These are phyloP conservation scores for Capsella bursapastoris DNA, from an alignment of 345 rosid genomes.

Conservation along the genomic window DNA sequence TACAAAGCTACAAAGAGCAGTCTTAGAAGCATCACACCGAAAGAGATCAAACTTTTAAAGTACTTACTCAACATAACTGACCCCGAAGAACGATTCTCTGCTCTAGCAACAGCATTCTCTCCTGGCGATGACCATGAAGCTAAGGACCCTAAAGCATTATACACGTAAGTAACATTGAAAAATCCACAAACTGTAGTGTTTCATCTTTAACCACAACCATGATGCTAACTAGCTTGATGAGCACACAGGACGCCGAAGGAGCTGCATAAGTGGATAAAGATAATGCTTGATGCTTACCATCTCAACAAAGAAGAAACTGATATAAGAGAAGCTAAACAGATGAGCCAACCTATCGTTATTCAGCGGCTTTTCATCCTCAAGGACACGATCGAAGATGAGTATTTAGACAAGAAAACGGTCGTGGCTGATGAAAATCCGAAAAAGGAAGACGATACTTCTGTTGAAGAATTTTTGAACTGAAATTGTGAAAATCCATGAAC, in stretches of 20 bases:
- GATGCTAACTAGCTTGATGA: conserved; percentile 1
- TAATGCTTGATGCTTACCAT: conserved; percentile 86
- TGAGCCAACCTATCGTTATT: conserved; percentile 87
- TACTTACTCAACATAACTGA: conserved; percentile 84
- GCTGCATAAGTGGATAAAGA: conserved; percentile 89
- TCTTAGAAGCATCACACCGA: conserved; percentile 85
- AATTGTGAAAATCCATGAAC: conserved; percentile 10
- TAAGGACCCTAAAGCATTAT: conserved; percentile 70
- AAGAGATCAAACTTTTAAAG: conserved; percentile 86
- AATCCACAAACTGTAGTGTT: conserved; percentile 1
- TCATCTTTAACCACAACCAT: conserved; percentile 1
- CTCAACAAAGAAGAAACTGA: conserved; percentile 81
- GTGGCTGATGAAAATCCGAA: conserved; percentile 22
- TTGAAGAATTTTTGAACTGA: conserved; percentile 48
- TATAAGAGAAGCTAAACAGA: conserved; percentile 78
- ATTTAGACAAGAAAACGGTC: conserved; percentile 53
- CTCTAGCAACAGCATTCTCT: conserved; percentile 85
- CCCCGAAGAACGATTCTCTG: conserved; percentile 95
- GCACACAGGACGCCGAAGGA: conserved; percentile 79
- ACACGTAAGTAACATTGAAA: conserved; percentile 61
- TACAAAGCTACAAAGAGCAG: conserved; percentile 87
- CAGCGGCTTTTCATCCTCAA: conserved; percentile 85
- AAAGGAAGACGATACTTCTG: conserved; percentile 42
- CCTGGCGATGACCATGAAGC: conserved; percentile 75
- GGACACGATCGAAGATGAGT: conserved; percentile 87